phyloP scores from a whole-genome alignment of 495 filamentous ascomycete species.

The Talaromyces proteolyticus region DNA sequence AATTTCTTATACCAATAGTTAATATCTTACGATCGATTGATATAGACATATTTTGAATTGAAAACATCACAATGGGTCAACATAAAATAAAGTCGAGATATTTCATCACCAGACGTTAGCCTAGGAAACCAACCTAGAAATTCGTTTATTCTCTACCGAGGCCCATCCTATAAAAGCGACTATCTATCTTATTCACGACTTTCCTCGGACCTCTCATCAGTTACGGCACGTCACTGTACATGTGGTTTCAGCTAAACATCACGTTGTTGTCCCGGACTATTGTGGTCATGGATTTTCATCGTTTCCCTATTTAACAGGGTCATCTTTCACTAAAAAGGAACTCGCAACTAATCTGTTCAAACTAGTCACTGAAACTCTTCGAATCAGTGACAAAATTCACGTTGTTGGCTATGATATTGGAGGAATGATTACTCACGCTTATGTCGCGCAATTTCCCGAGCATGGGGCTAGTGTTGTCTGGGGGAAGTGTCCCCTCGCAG shows the following conservation, averaged over 20 bases:
- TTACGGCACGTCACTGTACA: conserved; percentile 48
- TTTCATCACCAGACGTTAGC: too few species aligned
- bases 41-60: too few species aligned
- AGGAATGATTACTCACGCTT: conserved; percentile 36
- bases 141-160: too few species aligned
- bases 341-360: conserved; percentile 18
- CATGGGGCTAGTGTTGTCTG: conserved; percentile 27
- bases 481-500: conserved; percentile 41
- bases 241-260: conserved; percentile 42
- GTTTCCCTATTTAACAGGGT: conserved; percentile 6
- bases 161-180: conserved; percentile 12
- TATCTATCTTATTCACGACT: conserved; percentile 53
- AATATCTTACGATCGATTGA: too few species aligned
- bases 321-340: conserved; percentile 4
- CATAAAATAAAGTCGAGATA: too few species aligned
- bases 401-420: conserved; percentile 43
- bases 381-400: conserved; percentile 29
- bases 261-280: conserved; percentile 53
- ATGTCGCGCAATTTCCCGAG: conserved; percentile 23
- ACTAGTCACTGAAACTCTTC: conserved; percentile 15
- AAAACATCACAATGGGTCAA: too few species aligned
- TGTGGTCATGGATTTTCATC: conserved; percentile 43
- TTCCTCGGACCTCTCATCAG: conserved; percentile 54
- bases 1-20: too few species aligned
- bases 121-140: too few species aligned